Evolutionary conservation across 495 filamentous ascomycete genomes (phyloP).

Genomic region (Penicillium roqueforti): DNA sequence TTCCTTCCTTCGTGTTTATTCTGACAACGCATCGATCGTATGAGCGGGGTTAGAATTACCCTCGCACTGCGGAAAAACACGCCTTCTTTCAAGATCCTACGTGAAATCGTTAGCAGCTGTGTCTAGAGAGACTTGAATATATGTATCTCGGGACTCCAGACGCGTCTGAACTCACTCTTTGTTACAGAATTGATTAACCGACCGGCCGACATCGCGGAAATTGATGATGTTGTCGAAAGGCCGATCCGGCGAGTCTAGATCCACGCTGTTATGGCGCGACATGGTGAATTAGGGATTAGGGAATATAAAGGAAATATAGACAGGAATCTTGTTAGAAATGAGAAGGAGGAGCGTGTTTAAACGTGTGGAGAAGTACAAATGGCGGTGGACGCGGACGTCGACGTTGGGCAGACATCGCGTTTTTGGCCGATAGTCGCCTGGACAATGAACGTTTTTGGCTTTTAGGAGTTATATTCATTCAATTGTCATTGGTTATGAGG

Average conservation of each 20-base stretch:
- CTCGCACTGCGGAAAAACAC: slow-evolving; percentile 69
- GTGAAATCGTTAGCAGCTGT: slow-evolving; percentile 2
- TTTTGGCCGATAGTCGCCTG: slow-evolving; percentile 16
- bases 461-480: neutral
- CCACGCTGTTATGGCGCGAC: slow-evolving; percentile 35
- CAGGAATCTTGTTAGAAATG: neutral
- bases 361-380: slow-evolving; percentile 21
- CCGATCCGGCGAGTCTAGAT: slow-evolving; percentile 40
- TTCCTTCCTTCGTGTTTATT: neutral
- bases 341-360: neutral
- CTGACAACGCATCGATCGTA: neutral
- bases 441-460: slow-evolving; percentile 6
- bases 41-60: slow-evolving; percentile 38
- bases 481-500: neutral
- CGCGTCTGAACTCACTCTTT: slow-evolving; percentile 42
- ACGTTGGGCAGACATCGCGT: slow-evolving; percentile 23
- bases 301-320: slow-evolving; percentile 1
- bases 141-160: neutral
- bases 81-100: slow-evolving; percentile 63
- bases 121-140: neutral
- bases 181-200: slow-evolving; percentile 58
- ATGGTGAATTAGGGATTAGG: slow-evolving; percentile 12
- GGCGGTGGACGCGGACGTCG: slow-evolving; percentile 27
- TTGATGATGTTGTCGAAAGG: slow-evolving; percentile 69
- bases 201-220: slow-evolving; percentile 79